These are phyloP conservation scores for Phyllosticta citribraziliensis DNA, from an alignment of 2,329 filamentous ascomycete genomes.

Conservation along the genomic window DNA sequence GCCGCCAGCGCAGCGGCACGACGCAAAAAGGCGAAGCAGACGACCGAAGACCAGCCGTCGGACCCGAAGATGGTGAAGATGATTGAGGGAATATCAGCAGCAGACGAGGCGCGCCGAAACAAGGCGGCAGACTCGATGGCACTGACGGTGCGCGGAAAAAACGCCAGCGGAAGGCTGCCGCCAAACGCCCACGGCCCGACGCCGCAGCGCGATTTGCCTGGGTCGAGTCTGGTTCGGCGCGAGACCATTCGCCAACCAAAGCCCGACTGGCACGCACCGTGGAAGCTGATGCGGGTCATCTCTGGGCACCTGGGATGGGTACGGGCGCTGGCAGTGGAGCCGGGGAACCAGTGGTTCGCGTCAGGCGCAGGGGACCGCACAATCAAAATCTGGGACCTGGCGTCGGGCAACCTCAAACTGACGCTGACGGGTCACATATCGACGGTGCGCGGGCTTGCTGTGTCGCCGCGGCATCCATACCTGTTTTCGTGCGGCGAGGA, in stretches of 20 bases:
- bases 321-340: constrained; percentile 77
- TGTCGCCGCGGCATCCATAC: constrained; percentile 89
- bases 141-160: constrained; percentile 41
- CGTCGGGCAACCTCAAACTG: constrained; percentile 70
- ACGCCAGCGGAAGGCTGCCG: constrained; percentile 31
- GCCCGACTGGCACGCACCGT: constrained; percentile 94
- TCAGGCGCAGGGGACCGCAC: constrained; percentile 91
- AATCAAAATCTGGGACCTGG: constrained; percentile 98
- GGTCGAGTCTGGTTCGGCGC: constrained; percentile 51
- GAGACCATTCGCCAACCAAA: constrained; percentile 58
- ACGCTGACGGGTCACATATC: constrained; percentile 93
- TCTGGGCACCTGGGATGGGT: constrained; percentile 97
- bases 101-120: constrained; percentile 30
- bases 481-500: constrained; percentile 97
- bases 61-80: constrained; percentile 53
- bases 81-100: constrained; percentile 53
- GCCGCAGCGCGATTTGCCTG: constrained; percentile 39
- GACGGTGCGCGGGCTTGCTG: constrained; percentile 81
- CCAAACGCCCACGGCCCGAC: constrained; percentile 49
- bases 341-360: constrained; percentile 95
- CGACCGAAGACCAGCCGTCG: constrained; percentile 38
- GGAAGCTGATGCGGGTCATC: constrained; percentile 97
- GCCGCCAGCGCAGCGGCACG: constrained; percentile 47
- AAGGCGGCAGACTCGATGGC: constrained; percentile 43
- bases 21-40: constrained; percentile 50